Percentiles rank a stretch among this genome's conserved stretches.
phyloP scores from a whole-genome alignment of 176 grass and related monocot species.

The Triticum urartu region DNA sequence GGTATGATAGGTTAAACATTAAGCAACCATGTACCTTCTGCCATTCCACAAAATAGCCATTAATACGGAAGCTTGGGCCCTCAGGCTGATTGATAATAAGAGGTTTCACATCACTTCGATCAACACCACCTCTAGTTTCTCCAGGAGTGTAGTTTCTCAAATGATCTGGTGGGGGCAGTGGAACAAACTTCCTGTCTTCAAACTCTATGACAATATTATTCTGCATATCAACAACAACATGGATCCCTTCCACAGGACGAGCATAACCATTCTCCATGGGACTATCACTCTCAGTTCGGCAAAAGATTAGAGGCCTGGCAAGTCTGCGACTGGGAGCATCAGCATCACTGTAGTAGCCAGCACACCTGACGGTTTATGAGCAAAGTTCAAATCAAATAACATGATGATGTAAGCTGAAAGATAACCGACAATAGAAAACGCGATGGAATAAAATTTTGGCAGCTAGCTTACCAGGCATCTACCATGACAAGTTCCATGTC shows the following conservation, averaged over 20 bases:
- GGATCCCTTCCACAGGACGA: conserved; percentile 94
- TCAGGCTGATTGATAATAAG: conserved; percentile 91
- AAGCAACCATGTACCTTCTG: conserved; percentile 67
- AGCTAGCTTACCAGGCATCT: conserved; percentile 81
- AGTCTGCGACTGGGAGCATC: conserved; percentile 91
- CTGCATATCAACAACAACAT: conserved; percentile 93
- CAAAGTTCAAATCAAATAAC: neutral
- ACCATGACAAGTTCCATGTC: conserved; percentile 99
- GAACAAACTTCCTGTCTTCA: conserved; percentile 95
- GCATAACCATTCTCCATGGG: conserved; percentile 99
- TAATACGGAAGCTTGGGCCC: conserved; percentile 95
- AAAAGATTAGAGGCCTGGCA: conserved; percentile 96
- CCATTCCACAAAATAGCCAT: conserved; percentile 97
- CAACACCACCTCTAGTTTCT: conserved; percentile 91
- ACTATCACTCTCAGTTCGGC: conserved; percentile 94
- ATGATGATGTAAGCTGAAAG: neutral
- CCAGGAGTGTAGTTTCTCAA: conserved; percentile 98
- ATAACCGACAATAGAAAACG: neutral
- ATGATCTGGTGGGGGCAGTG: conserved; percentile 87
- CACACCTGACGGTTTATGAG: conserved; percentile 61
- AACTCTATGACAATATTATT: conserved; percentile 88
- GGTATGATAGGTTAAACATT: neutral
- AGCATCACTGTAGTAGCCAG: conserved; percentile 79
- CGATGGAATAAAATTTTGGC: neutral
- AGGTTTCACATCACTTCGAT: conserved; percentile 94